phyloP scores from a whole-genome alignment of 148 eudicot species.

The Chenopodium formosanum region DNA sequence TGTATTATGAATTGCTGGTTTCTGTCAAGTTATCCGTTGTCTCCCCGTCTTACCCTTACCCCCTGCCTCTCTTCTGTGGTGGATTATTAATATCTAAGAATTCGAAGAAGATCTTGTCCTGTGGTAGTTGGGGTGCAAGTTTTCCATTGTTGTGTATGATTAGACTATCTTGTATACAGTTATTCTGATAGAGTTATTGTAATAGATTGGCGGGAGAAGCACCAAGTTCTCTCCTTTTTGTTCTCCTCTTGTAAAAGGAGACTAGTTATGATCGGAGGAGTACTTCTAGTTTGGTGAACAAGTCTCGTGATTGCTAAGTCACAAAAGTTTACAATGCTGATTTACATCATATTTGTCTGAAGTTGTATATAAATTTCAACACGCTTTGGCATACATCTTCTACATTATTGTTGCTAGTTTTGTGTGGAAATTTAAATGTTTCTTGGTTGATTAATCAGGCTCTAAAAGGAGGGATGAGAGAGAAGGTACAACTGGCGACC shows the following conservation, averaged over 20 bases:
- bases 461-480: slow-evolving; percentile 33
- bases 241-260: too few relatives aligned
- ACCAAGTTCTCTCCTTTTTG: too few relatives aligned
- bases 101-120: too few relatives aligned
- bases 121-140: too few relatives aligned
- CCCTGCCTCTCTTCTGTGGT: background rate
- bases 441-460: slow-evolving; percentile 20
- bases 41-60: background rate
- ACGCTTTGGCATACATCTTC: background rate
- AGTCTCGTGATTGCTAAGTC: background rate
- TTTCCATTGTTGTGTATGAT: too few relatives aligned
- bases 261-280: too few relatives aligned
- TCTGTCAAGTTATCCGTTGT: background rate
- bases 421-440: too few relatives aligned
- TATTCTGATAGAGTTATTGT: too few relatives aligned
- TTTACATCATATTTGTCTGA: background rate
- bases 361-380: background rate
- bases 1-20: background rate
- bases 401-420: background rate
- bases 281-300: background rate
- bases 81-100: too few relatives aligned
- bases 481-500: slow-evolving; percentile 33
- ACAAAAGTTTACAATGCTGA: background rate
- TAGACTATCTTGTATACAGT: too few relatives aligned
- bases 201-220: too few relatives aligned